These are phyloP conservation scores for Saccharomycopsis guyanensis DNA, from an alignment of 805 yeast genomes.

Conservation along the genomic window DNA sequence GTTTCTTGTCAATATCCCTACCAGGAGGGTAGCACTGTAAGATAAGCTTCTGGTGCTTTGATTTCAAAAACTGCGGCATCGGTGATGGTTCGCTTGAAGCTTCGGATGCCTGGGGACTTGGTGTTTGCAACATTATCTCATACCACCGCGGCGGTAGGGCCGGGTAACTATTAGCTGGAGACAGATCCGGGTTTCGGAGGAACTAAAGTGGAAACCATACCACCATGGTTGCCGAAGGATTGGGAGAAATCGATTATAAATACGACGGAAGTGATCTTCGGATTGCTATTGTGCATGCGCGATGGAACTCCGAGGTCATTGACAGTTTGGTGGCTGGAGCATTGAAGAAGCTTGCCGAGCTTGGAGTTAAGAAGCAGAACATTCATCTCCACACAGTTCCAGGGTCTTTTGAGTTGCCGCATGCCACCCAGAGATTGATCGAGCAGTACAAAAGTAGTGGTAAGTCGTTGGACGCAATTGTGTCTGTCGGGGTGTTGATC, in stretches of 20 bases:
- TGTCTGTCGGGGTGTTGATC: constrained; percentile 90
- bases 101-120: no score
- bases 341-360: constrained; percentile 42
- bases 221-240: constrained; percentile 44
- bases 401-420: constrained; percentile 92
- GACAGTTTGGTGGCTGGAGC: constrained; percentile 78
- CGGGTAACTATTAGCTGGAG: no score
- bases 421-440: constrained; percentile 52
- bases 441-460: constrained; percentile 34
- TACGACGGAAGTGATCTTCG: constrained; percentile 64
- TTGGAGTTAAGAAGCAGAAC: constrained; percentile 71
- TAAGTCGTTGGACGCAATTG: constrained; percentile 67
- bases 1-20: constrained; percentile 75
- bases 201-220: no score
- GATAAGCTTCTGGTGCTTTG: constrained; percentile 86
- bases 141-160: no score
- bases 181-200: no score
- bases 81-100: neutral
- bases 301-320: constrained; percentile 84
- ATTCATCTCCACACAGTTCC: constrained; percentile 83
- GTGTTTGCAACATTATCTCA: no score
- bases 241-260: constrained; percentile 61
- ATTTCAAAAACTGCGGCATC: constrained; percentile 23
- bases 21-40: constrained; percentile 93
- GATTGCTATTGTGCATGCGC: constrained; percentile 87